phyloP scores from a whole-genome alignment of 2,329 filamentous ascomycete genomes.

The Scedosporium minutisporum region DNA sequence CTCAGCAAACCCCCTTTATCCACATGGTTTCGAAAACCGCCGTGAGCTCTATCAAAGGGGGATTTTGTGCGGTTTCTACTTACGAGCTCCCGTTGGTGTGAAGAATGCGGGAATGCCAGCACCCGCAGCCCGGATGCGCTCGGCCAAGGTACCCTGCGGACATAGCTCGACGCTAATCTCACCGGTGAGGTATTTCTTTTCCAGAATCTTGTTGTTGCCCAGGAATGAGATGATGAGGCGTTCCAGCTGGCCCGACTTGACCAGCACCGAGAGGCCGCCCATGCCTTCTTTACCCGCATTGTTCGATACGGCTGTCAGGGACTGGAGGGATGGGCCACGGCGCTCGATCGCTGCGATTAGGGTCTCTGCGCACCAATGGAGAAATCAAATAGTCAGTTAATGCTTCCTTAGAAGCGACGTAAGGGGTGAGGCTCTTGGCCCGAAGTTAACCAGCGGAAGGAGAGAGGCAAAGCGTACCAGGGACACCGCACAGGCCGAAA shows the following conservation, averaged over 20 bases:
- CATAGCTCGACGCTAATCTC: conserved; percentile 66
- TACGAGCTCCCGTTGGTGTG: conserved; percentile 62
- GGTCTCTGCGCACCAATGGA: conserved; percentile 42
- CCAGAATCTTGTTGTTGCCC: conserved; percentile 67
- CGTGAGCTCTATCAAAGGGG: too few species aligned
- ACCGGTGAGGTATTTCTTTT: conserved; percentile 66
- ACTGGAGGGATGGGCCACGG: conserved; percentile 49
- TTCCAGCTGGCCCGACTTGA: conserved; percentile 59
- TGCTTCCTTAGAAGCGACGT: not conserved
- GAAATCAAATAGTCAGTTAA: not conserved
- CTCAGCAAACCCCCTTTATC: not conserved
- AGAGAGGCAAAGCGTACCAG: conserved; percentile 34
- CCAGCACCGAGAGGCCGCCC: conserved; percentile 59
- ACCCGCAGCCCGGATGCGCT: conserved; percentile 62
- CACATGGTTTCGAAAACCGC: too few species aligned
- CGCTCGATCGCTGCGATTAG: conserved; percentile 59
- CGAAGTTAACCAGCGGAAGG: not conserved
- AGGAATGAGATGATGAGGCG: conserved; percentile 68
- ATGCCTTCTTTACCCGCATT: conserved; percentile 64
- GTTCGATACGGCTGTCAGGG: conserved; percentile 69
- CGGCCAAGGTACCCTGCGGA: conserved; percentile 65
- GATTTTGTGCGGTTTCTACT: conserved; percentile 15
- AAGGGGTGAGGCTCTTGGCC: too few species aligned
- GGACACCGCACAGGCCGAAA: conserved; percentile 74
- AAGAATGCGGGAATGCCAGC: conserved; percentile 75